Evolutionary conservation across 495 filamentous ascomycete species (phyloP).

Genomic region (Tuber melanosporum): DNA sequence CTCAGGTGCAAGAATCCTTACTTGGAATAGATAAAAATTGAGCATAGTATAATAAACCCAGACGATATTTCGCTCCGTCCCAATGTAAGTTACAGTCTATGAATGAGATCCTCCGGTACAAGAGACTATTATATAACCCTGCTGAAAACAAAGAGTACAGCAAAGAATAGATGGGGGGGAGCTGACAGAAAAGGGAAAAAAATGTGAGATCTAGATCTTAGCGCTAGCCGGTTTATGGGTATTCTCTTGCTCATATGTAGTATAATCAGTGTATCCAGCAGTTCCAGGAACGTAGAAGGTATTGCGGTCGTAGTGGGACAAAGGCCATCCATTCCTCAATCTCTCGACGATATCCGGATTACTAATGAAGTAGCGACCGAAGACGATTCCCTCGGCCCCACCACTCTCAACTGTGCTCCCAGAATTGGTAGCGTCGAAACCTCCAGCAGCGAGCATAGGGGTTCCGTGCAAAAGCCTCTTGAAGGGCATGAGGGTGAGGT

Average conservation of each 20-base stretch:
- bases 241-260: conserved; percentile 25
- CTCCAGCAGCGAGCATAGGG: conserved; percentile 59
- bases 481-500: conserved; percentile 52
- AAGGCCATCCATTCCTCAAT: conserved; percentile 52
- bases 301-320: conserved; percentile 53
- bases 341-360: conserved; percentile 66
- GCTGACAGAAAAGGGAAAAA: background rate
- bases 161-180: background rate
- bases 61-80: background rate
- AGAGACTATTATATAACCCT: background rate
- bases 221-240: background rate
- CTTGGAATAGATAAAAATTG: background rate
- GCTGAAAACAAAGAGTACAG: background rate
- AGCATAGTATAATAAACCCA: background rate
- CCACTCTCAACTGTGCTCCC: conserved; percentile 53
- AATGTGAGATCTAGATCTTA: background rate
- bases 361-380: conserved; percentile 61
- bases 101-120: background rate
- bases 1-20: background rate
- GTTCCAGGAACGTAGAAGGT: conserved; percentile 54
- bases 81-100: background rate
- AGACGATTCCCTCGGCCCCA: conserved; percentile 51
- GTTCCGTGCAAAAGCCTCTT: conserved; percentile 49
- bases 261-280: conserved; percentile 61
- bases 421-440: conserved; percentile 50